Evolutionary conservation across 1,139 yeast species (phyloP), one percentile per base, ranked within the genome.

Genomic region (Hemisphaericaspora subhashii): DNA sequence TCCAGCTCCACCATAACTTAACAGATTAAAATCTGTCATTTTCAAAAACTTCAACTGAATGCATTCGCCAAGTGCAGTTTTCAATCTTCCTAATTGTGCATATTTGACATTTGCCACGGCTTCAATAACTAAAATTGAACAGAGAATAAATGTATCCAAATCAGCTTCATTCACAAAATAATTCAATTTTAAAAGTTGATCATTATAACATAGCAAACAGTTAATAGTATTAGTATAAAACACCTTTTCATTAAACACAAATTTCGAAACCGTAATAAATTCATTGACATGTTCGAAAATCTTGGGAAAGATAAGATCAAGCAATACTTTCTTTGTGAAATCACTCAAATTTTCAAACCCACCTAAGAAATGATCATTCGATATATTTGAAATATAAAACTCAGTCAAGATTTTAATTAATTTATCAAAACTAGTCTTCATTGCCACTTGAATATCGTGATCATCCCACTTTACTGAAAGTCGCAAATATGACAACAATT

Each of bases 221-320:
- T 54, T 55, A 2, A 59, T 45, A 1, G 64, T 47, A 3, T 64
- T 62, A 12, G 60, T 54, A 20, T 63, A 43, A 37, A 68, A 62
- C 10, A 58, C 62, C 25, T 53, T 53, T 40, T 68, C 73, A 36
- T 68, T 60, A 48, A 58, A 63, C 12, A 68, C 64, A 46, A 65
- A 68, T 31, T 62, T 62, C 3, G 72, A 55, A 2, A 60, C 62
- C 11, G 50, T 48, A 3, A 70, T 51, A 40, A 69, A 66, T 36
- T 65, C 64, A 39, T 61, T 66, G 2, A 68, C 50, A 42, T 69
- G 77, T 12, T 54, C 55, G 42, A 71, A 66, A 1, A 71, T 53
- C 14, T 48, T 49, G 4, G 77, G 75, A 42, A 69, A 69, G 2
- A 72, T 53, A 2, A 57, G 46, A 31, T 68, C 70, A 18, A 67